Conservation (phyloP, 2,329 filamentous ascomycete species). For the Colletotrichum gigasporum region DNA sequence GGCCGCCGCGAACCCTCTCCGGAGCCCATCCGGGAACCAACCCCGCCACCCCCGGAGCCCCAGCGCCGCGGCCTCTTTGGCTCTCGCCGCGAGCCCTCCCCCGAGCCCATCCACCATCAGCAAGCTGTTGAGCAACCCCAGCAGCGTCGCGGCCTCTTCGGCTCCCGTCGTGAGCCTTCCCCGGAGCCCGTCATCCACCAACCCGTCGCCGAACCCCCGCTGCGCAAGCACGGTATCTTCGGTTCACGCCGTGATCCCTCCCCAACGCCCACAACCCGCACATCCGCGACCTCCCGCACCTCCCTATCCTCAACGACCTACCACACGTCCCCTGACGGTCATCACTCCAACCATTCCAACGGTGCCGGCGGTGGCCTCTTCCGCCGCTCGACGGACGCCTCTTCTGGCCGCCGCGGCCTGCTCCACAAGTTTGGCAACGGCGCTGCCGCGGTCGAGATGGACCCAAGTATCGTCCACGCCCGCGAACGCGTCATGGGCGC, state of each 20-base stretch:
- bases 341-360: constrained; percentile 19
- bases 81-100: constrained; percentile 38
- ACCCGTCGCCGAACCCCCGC: constrained; percentile 36
- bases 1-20: constrained; percentile 40
- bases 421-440: constrained; percentile 57
- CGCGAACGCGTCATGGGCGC: constrained; percentile 70
- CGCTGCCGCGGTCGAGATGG: constrained; percentile 53
- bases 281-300: constrained; percentile 33
- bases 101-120: constrained; percentile 41
- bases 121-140: constrained; percentile 35
- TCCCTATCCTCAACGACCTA: constrained; percentile 33
- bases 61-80: constrained; percentile 33
- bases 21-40: constrained; percentile 43
- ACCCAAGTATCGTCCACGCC: constrained; percentile 70
- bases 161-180: constrained; percentile 39
- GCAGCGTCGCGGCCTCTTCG: constrained; percentile 33
- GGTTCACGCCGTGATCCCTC: constrained; percentile 40
- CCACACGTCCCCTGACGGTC: constrained; percentile 34
- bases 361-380: constrained; percentile 37
- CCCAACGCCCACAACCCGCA: constrained; percentile 36
- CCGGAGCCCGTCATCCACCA: constrained; percentile 41
- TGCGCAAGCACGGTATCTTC: constrained; percentile 48
- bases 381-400: constrained; percentile 39
- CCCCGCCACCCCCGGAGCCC: constrained; percentile 35
- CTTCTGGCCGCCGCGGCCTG: constrained; percentile 47